Base-by-base conservation (phyloP, 129 eudicot genomes). In the Scalesia atractyloides region DNA sequence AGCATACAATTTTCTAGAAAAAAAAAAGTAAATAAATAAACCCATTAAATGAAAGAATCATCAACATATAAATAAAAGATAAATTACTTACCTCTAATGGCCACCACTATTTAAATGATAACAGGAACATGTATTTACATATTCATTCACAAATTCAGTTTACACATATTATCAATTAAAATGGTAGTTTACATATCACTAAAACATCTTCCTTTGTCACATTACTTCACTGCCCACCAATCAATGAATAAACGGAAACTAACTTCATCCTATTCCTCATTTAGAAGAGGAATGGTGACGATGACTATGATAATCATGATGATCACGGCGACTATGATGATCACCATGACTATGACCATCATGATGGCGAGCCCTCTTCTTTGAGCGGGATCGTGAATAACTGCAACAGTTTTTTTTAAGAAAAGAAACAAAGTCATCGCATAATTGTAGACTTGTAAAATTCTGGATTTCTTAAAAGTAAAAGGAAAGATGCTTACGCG, bases 341-440 rank as follows among this genome's bases (percentile, higher is more conserved):
- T 59, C 43, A 24, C 2, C 30, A 24, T 24, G 30, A 24, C 30
- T 24, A 24, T 24, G 30, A 1, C 30, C 30, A 58, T 24, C 30
- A 24, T 70, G 64, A 33, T 81, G 84, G 11, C 80, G 88, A 34
- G 75, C 52, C 80, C 91, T 84, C 77, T 86, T 92, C 82, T 71
- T 86, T 11, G 81, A 77, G 20, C 75, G 84, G 30, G 84, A 48
- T 15, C 53, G 77, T 11, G 85, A 78, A 52, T 83, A 67, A 73
- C 97, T 92, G 83, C 47, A 75, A 49, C 48, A 44, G 36, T 18
- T 34, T 34, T 36, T 36, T 36, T 36, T 36, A n/a, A n/a, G n/a
- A n/a, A n/a, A n/a, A 44, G 19, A 24, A 44, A 24, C 3, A 1
- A 37, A n/a, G 50, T 62, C 47, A 77, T 70, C 10, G 13, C 24